Evolutionary conservation across 2,329 filamentous ascomycete species (phyloP).

Genomic region (Colletotrichum nymphaeae): DNA sequence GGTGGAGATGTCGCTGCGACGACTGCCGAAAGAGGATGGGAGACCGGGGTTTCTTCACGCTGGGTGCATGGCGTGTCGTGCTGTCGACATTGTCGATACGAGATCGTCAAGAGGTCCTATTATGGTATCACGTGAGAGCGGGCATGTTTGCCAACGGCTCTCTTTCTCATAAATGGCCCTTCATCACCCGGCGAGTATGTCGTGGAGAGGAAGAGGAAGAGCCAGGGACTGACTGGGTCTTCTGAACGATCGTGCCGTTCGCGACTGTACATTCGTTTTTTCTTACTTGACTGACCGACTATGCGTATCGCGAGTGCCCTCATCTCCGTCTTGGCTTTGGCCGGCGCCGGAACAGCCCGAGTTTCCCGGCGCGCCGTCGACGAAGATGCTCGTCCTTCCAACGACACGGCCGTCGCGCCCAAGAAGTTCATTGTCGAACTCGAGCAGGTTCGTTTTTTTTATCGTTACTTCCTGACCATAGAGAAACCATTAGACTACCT

Average conservation of each 20-base stretch:
- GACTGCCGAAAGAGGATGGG: slow-evolving; percentile 25
- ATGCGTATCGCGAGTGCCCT: slow-evolving; percentile 27
- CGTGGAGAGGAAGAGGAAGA: neutral
- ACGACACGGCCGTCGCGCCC: slow-evolving; percentile 19
- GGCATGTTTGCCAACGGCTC: neutral
- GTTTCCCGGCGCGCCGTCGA: slow-evolving; percentile 17
- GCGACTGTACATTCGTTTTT: neutral
- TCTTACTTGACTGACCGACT: neutral
- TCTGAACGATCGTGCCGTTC: neutral
- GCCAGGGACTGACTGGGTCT: neutral
- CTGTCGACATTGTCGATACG: slow-evolving; percentile 8
- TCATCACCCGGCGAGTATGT: neutral
- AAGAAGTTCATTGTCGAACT: slow-evolving; percentile 36
- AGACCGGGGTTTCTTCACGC: neutral
- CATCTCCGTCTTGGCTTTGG: slow-evolving; percentile 28
- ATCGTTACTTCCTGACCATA: too few species aligned
- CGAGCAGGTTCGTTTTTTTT: slow-evolving; percentile 1
- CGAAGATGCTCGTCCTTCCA: slow-evolving; percentile 8
- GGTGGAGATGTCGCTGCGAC: slow-evolving; percentile 19
- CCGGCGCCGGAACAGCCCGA: slow-evolving; percentile 22
- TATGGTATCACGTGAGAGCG: slow-evolving; percentile 8
- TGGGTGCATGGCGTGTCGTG: neutral
- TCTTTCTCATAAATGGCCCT: slow-evolving; percentile 2
- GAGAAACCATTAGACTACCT: neutral
- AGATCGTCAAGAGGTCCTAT: slow-evolving; percentile 16